These are phyloP conservation scores for Priceomyces carsonii DNA, from an alignment of 805 yeast genomes.

Conservation along the genomic window DNA sequence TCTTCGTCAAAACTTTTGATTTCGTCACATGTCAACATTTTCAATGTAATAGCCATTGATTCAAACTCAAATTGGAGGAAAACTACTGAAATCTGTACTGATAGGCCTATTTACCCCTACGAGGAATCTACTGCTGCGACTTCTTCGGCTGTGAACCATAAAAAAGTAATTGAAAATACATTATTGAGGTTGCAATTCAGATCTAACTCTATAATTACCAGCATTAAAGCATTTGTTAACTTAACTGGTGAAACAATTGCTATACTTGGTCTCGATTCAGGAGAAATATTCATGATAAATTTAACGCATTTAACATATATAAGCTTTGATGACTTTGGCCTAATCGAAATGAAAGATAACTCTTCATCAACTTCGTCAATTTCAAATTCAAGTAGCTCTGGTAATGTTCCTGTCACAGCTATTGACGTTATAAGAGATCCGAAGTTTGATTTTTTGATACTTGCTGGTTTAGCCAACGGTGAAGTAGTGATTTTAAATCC, in stretches of 20 bases:
- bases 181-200: conserved; percentile 43
- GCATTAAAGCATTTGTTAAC: conserved; percentile 31
- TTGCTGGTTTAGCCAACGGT: conserved; percentile 67
- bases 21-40: conserved; percentile 49
- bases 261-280: conserved; percentile 61
- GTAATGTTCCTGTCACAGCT: conserved; percentile 20
- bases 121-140: conserved; percentile 12
- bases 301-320: conserved; percentile 46
- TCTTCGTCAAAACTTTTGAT: conserved; percentile 38
- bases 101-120: conserved; percentile 21
- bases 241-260: conserved; percentile 44
- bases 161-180: conserved; percentile 44
- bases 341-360: conserved; percentile 7
- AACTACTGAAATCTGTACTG: conserved; percentile 18
- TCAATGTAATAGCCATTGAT: conserved; percentile 46
- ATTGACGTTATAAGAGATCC: conserved; percentile 29
- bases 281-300: conserved; percentile 67
- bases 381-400: conserved; percentile 8
- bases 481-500: conserved; percentile 52
- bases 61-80: conserved; percentile 21
- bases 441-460: conserved; percentile 44
- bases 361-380: conserved; percentile 8
- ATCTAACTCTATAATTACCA: conserved; percentile 38
- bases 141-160: conserved; percentile 1
- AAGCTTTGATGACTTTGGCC: conserved; percentile 48